Conservation (phyloP, 2,329 filamentous ascomycete genomes). For the Aspergillus ruber region DNA sequence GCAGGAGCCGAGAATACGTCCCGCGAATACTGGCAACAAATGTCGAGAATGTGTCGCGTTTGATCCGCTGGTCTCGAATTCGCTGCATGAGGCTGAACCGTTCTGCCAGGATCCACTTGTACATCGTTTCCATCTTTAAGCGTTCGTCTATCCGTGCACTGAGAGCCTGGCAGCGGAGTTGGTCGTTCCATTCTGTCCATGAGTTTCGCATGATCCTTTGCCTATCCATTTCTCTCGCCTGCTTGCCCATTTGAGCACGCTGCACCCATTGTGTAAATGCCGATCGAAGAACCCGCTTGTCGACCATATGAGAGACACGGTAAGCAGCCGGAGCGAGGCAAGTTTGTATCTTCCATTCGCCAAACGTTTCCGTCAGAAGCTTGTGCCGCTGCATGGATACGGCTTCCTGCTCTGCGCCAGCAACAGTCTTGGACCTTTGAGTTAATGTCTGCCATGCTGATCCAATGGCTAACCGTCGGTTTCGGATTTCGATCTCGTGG, state of each 20-base stretch:
- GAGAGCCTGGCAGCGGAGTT: conserved; percentile 49
- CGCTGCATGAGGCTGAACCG: conserved; percentile 35
- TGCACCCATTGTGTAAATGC: conserved; percentile 47
- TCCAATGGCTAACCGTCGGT: conserved; percentile 21
- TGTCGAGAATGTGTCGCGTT: conserved; percentile 31
- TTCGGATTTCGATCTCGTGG: conserved; percentile 30
- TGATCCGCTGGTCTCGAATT: conserved; percentile 34
- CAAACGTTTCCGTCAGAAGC: conserved; percentile 31
- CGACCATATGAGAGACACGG: conserved; percentile 40
- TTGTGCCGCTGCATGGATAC: conserved; percentile 25
- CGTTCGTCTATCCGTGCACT: conserved; percentile 50
- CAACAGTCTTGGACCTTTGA: conserved; percentile 23
- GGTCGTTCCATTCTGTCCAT: conserved; percentile 58
- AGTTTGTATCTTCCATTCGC: conserved; percentile 38
- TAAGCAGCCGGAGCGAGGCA: conserved; percentile 37
- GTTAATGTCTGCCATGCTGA: conserved; percentile 30
- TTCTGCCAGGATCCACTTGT: conserved; percentile 55
- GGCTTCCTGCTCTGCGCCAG: conserved; percentile 24
- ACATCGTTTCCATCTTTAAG: conserved; percentile 50
- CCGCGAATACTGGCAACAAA: conserved; percentile 35
- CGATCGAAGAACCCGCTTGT: conserved; percentile 41
- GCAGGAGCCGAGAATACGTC: conserved; percentile 31
- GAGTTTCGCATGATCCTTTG: conserved; percentile 50
- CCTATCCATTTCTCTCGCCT: conserved; percentile 47
- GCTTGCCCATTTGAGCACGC: conserved; percentile 37